Conservation (phyloP, 208 protist genomes). For the Acanthamoeba triangularis region DNA sequence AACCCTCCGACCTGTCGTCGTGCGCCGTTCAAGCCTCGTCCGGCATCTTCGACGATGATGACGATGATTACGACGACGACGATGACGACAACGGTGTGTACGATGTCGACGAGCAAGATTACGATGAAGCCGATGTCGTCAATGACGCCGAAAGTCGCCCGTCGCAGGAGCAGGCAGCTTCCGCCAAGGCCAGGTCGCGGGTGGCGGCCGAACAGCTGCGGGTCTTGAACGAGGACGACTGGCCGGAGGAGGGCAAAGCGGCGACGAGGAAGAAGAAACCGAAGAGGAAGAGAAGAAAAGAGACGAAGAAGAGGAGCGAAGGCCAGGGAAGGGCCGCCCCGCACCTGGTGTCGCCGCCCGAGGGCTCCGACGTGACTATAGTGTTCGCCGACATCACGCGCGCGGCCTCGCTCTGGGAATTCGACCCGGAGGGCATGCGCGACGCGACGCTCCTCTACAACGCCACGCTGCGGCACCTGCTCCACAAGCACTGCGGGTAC, state of each 20-base stretch:
- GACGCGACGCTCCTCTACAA: conserved; percentile 5
- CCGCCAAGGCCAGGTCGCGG: not conserved
- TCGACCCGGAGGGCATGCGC: not conserved
- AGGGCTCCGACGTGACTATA: not conserved
- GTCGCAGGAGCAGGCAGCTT: not conserved
- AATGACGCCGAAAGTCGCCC: not conserved
- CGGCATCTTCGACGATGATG: not conserved
- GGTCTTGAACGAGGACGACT: not conserved
- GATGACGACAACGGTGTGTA: too few relatives aligned
- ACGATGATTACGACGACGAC: not conserved
- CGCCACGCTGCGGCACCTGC: not conserved
- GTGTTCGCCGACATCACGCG: conserved; percentile 5
- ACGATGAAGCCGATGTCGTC: not conserved
- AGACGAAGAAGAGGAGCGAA: not conserved
- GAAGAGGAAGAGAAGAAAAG: not conserved
- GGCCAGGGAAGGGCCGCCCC: not conserved
- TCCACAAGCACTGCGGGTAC: not conserved
- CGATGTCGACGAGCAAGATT: too few relatives aligned
- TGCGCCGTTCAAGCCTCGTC: not conserved
- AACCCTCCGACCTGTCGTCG: not conserved
- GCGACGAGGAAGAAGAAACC: not conserved
- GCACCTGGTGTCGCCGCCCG: not conserved
- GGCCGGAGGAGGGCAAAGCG: not conserved
- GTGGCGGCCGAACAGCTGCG: not conserved
- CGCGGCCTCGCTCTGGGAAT: conserved; percentile 35